Evolutionary conservation across 1,284 basidiomycete species (phyloP).

Genomic region (Peniophora sp.): DNA sequence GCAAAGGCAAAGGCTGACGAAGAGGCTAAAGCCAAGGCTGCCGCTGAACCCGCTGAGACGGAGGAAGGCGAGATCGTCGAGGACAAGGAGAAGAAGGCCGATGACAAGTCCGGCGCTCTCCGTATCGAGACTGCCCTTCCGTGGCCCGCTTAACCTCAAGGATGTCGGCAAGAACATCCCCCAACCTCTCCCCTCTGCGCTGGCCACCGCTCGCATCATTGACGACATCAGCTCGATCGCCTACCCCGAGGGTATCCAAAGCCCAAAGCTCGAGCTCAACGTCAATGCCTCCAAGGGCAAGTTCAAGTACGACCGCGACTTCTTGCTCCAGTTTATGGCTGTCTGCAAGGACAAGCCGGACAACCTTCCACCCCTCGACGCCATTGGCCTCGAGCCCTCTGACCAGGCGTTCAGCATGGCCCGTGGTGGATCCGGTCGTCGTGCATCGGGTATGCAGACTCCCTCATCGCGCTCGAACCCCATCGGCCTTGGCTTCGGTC

Average conservation of each 20-base stretch:
- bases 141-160: slow-evolving; percentile 35
- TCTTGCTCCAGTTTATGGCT: slow-evolving; percentile 95
- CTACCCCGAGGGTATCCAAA: slow-evolving; percentile 82
- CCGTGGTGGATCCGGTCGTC: slow-evolving; percentile 56
- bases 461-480: slow-evolving; percentile 39
- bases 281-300: slow-evolving; percentile 79
- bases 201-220: slow-evolving; percentile 73
- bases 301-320: slow-evolving; percentile 97
- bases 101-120: slow-evolving; percentile 36
- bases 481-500: slow-evolving; percentile 47
- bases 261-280: slow-evolving; percentile 85
- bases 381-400: slow-evolving; percentile 82
- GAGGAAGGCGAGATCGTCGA: slow-evolving; percentile 32
- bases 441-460: slow-evolving; percentile 33
- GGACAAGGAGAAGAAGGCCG: slow-evolving; percentile 16
- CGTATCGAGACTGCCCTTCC: slow-evolving; percentile 52
- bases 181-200: slow-evolving; percentile 53
- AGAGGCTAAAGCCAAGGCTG: slow-evolving; percentile 18
- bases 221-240: slow-evolving; percentile 73
- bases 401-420: slow-evolving; percentile 48
- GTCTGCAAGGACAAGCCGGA: slow-evolving; percentile 95
- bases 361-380: slow-evolving; percentile 81
- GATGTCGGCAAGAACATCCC: slow-evolving; percentile 32
- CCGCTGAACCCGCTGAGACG: slow-evolving; percentile 14
- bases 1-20: slow-evolving; percentile 31